Conservation (phyloP, 2,329 filamentous ascomycete genomes). For the Sclerotinia trifoliorum region DNA sequence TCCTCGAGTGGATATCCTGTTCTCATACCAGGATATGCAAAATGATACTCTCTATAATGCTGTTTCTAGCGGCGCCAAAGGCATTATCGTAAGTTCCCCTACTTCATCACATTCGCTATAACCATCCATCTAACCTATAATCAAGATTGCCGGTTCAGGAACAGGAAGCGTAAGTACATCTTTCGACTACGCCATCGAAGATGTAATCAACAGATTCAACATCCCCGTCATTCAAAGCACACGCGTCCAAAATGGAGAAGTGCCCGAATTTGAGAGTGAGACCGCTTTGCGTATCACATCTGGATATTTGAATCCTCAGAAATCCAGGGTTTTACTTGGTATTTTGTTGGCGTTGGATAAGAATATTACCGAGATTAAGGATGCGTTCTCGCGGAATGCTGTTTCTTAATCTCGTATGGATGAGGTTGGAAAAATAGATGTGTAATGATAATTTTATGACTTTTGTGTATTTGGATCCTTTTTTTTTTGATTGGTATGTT, state of each 20-base stretch:
- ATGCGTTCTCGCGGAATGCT: constrained; percentile 24
- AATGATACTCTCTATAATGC: constrained; percentile 49
- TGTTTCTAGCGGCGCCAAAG: constrained; percentile 50
- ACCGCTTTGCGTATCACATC: constrained; percentile 44
- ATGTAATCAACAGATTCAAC: constrained; percentile 46
- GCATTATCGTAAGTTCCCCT: constrained; percentile 45
- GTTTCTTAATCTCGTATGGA: not conserved
- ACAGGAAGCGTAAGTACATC: constrained; percentile 50
- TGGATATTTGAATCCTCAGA: constrained; percentile 56
- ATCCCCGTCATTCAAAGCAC: constrained; percentile 53
- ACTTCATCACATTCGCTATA: not conserved
- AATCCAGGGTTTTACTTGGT: constrained; percentile 51
- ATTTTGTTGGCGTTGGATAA: constrained; percentile 31
- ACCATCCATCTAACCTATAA: not conserved
- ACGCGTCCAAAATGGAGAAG: constrained; percentile 49
- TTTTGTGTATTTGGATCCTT: not conserved
- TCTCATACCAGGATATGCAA: constrained; percentile 54
- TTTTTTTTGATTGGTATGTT: too few species aligned
- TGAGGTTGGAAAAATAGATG: not conserved
- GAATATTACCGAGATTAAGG: constrained; percentile 30
- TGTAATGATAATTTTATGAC: not conserved
- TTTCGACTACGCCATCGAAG: constrained; percentile 45
- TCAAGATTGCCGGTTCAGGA: constrained; percentile 51
- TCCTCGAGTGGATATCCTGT: constrained; percentile 56
- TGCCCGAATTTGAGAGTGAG: constrained; percentile 26